These are phyloP conservation scores for Penicillium soppii DNA, from an alignment of 495 filamentous ascomycete species.

Conservation along the genomic window DNA sequence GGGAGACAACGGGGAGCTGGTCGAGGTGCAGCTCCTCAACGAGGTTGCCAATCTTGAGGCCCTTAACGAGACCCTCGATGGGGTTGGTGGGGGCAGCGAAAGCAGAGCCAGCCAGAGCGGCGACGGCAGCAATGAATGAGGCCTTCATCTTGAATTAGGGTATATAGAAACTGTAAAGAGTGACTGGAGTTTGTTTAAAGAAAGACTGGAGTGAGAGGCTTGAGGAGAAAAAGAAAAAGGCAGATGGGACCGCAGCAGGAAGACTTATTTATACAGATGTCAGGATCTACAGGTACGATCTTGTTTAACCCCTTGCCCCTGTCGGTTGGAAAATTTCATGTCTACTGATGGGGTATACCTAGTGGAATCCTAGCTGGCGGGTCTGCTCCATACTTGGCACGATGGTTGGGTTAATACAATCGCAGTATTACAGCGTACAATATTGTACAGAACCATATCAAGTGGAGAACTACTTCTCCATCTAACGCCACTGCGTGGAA, in stretches of 20 bases:
- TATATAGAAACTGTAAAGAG: conserved; percentile 27
- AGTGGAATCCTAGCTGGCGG: conserved; percentile 16
- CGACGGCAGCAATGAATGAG: conserved; percentile 33
- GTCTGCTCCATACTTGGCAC: conserved; percentile 13
- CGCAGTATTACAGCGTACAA: no score
- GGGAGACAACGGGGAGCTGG: conserved; percentile 23
- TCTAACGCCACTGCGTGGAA: background rate
- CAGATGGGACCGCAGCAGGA: conserved; percentile 9
- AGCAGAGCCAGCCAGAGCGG: conserved; percentile 31
- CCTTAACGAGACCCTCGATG: conserved; percentile 12
- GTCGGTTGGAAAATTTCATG: background rate
- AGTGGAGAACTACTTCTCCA: conserved; percentile 3
- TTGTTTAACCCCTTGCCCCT: background rate
- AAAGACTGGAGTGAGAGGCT: conserved; percentile 18
- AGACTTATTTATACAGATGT: conserved; percentile 18
- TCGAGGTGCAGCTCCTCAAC: conserved; percentile 20
- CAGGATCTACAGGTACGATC: conserved; percentile 6
- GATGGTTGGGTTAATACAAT: background rate
- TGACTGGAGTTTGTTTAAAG: conserved; percentile 32
- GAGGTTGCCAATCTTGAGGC: conserved; percentile 23
- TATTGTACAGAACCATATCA: conserved; percentile 1
- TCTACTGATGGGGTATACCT: background rate
- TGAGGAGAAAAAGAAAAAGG: conserved; percentile 15
- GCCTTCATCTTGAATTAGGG: conserved; percentile 38
- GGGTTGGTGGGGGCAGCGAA: conserved; percentile 29